Percentiles rank a stretch among this genome's conserved stretches.
Evolutionary conservation across 257 asterid species (phyloP).

Genomic region (Phtheirospermum japonicum): DNA sequence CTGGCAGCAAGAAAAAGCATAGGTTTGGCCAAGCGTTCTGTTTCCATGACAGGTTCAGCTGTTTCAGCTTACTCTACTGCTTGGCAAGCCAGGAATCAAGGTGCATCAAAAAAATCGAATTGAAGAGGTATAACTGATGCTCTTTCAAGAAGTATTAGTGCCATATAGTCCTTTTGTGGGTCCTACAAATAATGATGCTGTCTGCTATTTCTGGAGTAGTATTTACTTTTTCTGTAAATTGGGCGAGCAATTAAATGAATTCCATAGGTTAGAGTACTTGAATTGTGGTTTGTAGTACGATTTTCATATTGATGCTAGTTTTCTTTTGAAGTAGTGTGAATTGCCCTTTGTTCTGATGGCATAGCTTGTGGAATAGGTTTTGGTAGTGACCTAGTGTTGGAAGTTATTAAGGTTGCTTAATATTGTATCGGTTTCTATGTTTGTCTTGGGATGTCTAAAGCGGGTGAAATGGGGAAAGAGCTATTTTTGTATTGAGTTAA

Average conservation of each 20-base stretch:
- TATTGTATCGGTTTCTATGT: too few species aligned
- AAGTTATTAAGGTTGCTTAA: neutral
- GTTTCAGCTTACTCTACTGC: conserved; percentile 52
- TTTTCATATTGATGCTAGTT: neutral
- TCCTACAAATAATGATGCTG: neutral
- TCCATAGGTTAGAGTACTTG: neutral
- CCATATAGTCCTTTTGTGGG: neutral
- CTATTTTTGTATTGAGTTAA: too few species aligned
- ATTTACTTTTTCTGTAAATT: too few species aligned
- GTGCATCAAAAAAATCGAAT: conserved; percentile 21
- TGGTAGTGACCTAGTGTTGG: neutral
- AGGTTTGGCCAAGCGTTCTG: conserved; percentile 52
- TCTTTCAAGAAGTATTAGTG: too few species aligned
- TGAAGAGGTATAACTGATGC: conserved; percentile 15
- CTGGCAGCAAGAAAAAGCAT: conserved; percentile 47
- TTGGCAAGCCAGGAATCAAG: conserved; percentile 30
- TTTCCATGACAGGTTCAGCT: conserved; percentile 58
- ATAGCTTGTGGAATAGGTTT: neutral
- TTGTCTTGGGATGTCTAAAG: too few species aligned
- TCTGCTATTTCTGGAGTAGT: neutral
- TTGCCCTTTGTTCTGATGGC: neutral
- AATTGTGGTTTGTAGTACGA: neutral
- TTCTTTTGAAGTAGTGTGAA: neutral
- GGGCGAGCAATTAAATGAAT: neutral
- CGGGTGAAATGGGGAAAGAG: too few species aligned